These are phyloP conservation scores for Daldinia sp. DNA, from an alignment of 2,329 filamentous ascomycete species.

Conservation along the genomic window DNA sequence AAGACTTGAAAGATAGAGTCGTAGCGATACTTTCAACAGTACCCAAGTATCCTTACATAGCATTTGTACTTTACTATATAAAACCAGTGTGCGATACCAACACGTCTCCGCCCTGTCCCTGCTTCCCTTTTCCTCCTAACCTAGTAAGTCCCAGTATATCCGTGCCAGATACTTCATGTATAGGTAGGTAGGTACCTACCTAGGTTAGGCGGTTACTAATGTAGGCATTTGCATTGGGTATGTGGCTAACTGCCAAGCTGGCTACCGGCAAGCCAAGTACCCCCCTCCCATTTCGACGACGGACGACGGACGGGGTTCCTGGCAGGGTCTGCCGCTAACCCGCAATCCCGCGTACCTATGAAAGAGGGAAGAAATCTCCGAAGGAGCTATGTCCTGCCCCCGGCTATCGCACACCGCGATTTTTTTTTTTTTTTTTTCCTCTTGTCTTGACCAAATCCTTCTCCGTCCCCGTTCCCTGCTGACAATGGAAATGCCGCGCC, in stretches of 20 bases:
- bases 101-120: not conserved
- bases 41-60: too few relatives aligned
- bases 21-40: not conserved
- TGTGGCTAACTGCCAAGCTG: not conserved
- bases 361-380: slow-evolving; percentile 21
- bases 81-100: not conserved
- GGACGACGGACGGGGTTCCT: not conserved
- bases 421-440: not conserved
- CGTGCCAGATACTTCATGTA: not conserved
- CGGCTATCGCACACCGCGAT: not conserved
- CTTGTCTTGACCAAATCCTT: not conserved
- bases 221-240: not conserved
- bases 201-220: not conserved
- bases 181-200: not conserved
- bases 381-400: not conserved
- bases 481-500: slow-evolving; percentile 20
- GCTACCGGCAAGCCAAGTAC: not conserved
- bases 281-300: not conserved
- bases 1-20: not conserved
- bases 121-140: not conserved
- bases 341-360: slow-evolving; percentile 14
- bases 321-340: slow-evolving; percentile 1
- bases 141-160: not conserved
- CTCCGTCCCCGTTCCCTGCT: slow-evolving; percentile 2
- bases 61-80: not conserved